Evolutionary conservation across 106 monocot genomes (phyloP), one percentile per base, ranked within the genome.

Genomic region (Acorus calamus): DNA sequence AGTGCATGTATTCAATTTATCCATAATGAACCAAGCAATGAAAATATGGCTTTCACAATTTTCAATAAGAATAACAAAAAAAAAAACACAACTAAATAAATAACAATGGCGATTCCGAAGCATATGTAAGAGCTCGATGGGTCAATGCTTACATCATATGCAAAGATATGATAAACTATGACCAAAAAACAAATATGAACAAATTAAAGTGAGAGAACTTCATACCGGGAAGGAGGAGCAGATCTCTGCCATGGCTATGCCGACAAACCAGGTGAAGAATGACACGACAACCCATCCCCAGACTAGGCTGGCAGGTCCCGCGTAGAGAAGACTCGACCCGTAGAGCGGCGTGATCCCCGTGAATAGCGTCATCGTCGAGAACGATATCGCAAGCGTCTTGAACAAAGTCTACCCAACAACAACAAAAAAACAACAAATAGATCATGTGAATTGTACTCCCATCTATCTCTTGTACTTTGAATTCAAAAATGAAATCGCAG

Each of bases 261-360:
- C 85, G 50, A 89, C 85, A 56, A 89, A 89, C 89, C 84, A 85
- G 56, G 85, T 85, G 82, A 89, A 90, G 80, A 90, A 90, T 43
- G 83, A 69, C 63, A 90, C 89, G 11, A 90, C 64, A 45, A 85
- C 89, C 89, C 89, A 89, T 3, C 89, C 89, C 89, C 89, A 89
- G 2, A 89, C 85, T 28, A 89, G 69, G 55, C 68, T 55, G 1
- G 89, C 89, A 1, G 89, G 85, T 47, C 89, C 89, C 5, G 85
- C 83, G 55, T 86, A 86, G 56, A 69, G 68, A 60, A 90, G 53
- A 74, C 89, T 90, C 43, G 83, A 73, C 5, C 89, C 89, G 58
- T 80, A 90, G 42, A 90, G 71, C 58, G 82, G 86, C 4, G 89
- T 90, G 75, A 90, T 90, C 64, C 89, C 89, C 45, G 80, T 90